Conservation (phyloP, 331 rosid species). For the Rhamnella rubrinervis region DNA sequence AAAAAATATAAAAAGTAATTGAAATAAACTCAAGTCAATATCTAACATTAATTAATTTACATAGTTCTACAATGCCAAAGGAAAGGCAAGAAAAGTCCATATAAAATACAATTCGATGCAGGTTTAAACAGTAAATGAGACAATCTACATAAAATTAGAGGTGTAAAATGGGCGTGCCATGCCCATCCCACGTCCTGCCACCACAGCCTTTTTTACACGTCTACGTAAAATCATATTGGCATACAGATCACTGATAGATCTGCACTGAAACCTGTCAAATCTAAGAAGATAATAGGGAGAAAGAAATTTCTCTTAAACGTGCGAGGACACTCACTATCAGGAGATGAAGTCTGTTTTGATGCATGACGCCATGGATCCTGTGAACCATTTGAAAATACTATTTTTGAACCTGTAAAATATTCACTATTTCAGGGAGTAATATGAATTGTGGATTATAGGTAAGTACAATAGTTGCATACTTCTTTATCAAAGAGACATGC, state of each 20-base stretch:
- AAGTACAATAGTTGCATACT: no score
- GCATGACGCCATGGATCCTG: conserved; percentile 99
- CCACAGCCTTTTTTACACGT: no score
- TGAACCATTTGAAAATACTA: conserved; percentile 83
- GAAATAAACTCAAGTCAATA: conserved; percentile 1
- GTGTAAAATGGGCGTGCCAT: no score
- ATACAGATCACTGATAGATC: no score
- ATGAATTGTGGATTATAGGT: neutral
- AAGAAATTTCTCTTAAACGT: neutral
- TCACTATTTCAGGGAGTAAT: neutral
- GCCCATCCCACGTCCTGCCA: no score
- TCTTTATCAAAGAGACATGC: no score
- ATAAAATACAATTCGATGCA: neutral
- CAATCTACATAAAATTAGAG: no score
- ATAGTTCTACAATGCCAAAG: neutral
- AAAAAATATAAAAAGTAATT: neutral
- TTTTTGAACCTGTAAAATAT: conserved; percentile 71
- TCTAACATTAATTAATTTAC: neutral
- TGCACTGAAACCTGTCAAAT: neutral
- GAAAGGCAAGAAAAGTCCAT: neutral
- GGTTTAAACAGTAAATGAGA: neutral
- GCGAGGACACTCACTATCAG: conserved; percentile 71
- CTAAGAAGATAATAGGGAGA: neutral
- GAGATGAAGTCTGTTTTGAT: conserved; percentile 73
- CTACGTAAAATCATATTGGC: no score